A percentile compares a stretch with the other conserved stretches of the same genome.
Evolutionary conservation across 495 filamentous ascomycete genomes (phyloP).

Genomic region (Neurospora pannonica): DNA sequence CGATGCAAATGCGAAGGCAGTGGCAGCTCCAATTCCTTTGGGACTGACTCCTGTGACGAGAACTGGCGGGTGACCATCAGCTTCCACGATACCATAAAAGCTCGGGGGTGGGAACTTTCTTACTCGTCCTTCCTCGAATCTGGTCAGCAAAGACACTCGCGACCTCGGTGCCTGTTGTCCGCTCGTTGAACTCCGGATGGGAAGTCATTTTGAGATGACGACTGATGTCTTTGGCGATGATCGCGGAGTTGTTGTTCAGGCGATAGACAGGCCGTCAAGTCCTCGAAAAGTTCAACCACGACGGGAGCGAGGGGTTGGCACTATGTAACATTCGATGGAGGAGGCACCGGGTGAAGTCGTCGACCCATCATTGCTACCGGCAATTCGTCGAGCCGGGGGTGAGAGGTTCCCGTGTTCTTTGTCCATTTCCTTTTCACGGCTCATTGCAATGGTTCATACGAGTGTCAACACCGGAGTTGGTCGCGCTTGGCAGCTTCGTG

Average conservation of each 20-base stretch:
- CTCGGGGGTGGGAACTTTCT: not conserved
- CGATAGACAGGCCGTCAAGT: not conserved
- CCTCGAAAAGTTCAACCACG: not conserved
- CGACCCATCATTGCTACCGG: not conserved
- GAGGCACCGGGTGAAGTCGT: not conserved
- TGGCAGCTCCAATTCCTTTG: constrained; percentile 42
- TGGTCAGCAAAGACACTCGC: constrained; percentile 30
- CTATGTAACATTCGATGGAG: not conserved
- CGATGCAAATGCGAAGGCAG: constrained; percentile 43
- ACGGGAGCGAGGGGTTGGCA: not conserved
- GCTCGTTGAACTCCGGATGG: constrained; percentile 33
- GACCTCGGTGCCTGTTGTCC: constrained; percentile 34
- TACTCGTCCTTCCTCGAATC: constrained; percentile 31
- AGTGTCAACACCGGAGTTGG: not conserved
- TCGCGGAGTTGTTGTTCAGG: not conserved
- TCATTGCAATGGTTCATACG: not conserved
- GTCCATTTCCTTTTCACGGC: not conserved
- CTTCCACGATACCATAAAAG: not conserved
- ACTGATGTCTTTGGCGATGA: not conserved
- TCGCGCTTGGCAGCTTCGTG: not conserved
- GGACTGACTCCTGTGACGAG: constrained; percentile 44
- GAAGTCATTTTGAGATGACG: constrained; percentile 24
- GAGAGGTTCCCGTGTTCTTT: not conserved
- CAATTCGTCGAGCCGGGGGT: not conserved
- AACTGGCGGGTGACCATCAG: constrained; percentile 6